Evolutionary conservation across 2,329 filamentous ascomycete species (phyloP), one percentile per base, ranked within the genome.

Genomic region (Fusarium protoensiforme): DNA sequence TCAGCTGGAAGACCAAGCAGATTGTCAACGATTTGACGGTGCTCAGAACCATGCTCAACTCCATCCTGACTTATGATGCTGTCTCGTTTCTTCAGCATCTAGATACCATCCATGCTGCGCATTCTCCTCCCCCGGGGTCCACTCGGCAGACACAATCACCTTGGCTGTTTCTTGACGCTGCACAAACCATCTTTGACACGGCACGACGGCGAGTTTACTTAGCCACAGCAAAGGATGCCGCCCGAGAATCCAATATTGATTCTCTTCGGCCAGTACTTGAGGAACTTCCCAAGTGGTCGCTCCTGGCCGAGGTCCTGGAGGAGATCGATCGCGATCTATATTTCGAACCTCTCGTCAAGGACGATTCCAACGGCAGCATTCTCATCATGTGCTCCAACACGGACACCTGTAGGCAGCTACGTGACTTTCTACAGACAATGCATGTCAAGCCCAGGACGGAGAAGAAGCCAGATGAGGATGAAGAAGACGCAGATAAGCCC

Each of bases 371-470:
- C 79, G 93, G 94, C n/a, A 94, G 94, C 3, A 94, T 98, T 58
- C 85, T 99, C 36, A 94, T 99, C 80, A 98, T 99, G 96, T 98
- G 96, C 79, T 92, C 92, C 29, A 96, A 97, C 77, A 91, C 93
- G 65, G 91, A 92, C 64, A 97, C 94, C 10, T 97, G 94, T 78
- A 90, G 93, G 16, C 96, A 99, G 77, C 86, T 99, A 46, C 91
- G 94, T 72, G 96, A 98, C 80, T 98, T 96, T 80, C 85, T 99
- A 22, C 93, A 97, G 80, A 95, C 91, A 8, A 98, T 98, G 94
- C 91, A 97, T 78, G 88, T 95, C 31, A 90, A 89, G 62, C 87
- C 91, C 61, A 87, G 81, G 77, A 80, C 78, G 51, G 85, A 88
- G 60, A 82, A 84, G 18, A 66, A 65, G 6, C 86, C 87, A 4